phyloP scores from a whole-genome alignment of 805 yeast species.

The Saturnispora diversa region DNA sequence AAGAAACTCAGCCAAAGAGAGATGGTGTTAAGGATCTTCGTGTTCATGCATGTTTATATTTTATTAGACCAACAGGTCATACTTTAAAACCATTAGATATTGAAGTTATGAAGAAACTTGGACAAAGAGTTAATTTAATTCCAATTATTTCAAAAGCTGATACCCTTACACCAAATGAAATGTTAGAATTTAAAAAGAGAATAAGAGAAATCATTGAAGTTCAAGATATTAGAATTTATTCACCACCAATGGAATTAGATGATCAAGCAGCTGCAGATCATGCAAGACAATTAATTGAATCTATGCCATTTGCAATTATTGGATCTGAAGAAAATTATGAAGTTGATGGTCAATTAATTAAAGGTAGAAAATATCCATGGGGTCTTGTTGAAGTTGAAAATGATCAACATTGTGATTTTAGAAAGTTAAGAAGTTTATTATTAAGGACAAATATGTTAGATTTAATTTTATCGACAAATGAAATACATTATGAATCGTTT shows the following conservation, averaged over 20 bases:
- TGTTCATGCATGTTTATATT: constrained; percentile 85
- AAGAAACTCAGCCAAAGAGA: constrained; percentile 87
- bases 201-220: constrained; percentile 77
- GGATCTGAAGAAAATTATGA: constrained; percentile 70
- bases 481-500: constrained; percentile 70
- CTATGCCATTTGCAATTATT: constrained; percentile 82
- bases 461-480: constrained; percentile 70
- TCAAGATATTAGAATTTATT: constrained; percentile 74
- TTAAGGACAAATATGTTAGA: constrained; percentile 81
- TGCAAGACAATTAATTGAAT: constrained; percentile 68
- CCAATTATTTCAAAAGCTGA: constrained; percentile 90
- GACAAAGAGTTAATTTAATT: constrained; percentile 74
- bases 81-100: constrained; percentile 81
- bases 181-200: constrained; percentile 60
- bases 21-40: constrained; percentile 61
- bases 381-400: constrained; percentile 84
- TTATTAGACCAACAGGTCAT: constrained; percentile 87
- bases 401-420: constrained; percentile 78
- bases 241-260: constrained; percentile 73
- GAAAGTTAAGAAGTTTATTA: constrained; percentile 68
- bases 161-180: constrained; percentile 65
- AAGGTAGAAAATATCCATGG: constrained; percentile 87
- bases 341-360: constrained; percentile 53
- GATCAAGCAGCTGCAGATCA: constrained; percentile 74
- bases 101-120: constrained; percentile 76